A percentile compares a stretch with the other conserved stretches of the same genome.
Conservation (phyloP, 805 yeast genomes). For the Geotrichum ghanense region DNA sequence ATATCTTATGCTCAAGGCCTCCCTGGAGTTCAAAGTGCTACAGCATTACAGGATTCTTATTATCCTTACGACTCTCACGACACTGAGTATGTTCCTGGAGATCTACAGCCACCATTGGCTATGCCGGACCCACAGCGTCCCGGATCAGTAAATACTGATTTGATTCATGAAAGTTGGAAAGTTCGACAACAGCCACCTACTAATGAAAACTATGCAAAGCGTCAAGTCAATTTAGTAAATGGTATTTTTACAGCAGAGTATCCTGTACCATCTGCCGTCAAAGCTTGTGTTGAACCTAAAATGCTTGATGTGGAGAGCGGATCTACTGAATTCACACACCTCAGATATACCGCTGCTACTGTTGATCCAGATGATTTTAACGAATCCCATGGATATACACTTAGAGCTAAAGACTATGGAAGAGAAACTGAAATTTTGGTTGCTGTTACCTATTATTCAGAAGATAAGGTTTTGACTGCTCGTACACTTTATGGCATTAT, state of each 20-base stretch:
- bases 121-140: neutral
- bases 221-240: constrained; percentile 27
- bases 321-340: constrained; percentile 41
- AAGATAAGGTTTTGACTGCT: constrained; percentile 50
- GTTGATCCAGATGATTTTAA: constrained; percentile 59
- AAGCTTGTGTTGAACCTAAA: constrained; percentile 25
- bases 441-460: constrained; percentile 56
- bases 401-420: constrained; percentile 46
- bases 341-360: constrained; percentile 56
- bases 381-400: constrained; percentile 39
- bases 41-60: neutral
- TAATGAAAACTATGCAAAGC: constrained; percentile 18
- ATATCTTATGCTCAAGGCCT: neutral
- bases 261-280: constrained; percentile 32
- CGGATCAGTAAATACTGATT: neutral
- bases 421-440: constrained; percentile 51
- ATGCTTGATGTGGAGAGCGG: constrained; percentile 34
- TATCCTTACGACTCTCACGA: neutral
- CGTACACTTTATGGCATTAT: constrained; percentile 56
- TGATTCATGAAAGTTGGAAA: neutral
- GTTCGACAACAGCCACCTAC: neutral
- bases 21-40: neutral
- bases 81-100: neutral
- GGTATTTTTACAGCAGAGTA: constrained; percentile 27
- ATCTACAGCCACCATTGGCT: neutral